Base-by-base conservation (phyloP, 2,329 filamentous ascomycete species). In the Xylaria digitata region DNA sequence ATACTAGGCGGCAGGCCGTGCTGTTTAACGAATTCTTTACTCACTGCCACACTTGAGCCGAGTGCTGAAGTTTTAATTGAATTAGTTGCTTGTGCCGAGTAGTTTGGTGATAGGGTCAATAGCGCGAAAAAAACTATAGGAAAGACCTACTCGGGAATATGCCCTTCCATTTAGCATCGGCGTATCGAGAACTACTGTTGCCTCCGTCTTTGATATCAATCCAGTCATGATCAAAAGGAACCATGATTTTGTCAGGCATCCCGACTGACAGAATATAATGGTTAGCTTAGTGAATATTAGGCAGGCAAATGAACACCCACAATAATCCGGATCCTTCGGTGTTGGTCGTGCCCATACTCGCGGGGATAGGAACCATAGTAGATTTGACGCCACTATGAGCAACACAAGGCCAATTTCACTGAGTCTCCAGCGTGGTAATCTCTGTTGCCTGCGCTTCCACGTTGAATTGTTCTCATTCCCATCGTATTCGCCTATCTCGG, bases 141-240 rank as follows among this genome's bases (percentile, higher is more conserved):
- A 21, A 58, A 21, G 49, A 61, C 57, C 6, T 61, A 61, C 57
- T 52, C 21, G 57, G 57, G 37, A 61, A 52, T 19, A 52, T 17
- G 11, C 34, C 57, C 37, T 61, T 52, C 57, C 57, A 61, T 30
- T 61, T 61, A 17, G 52, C 57, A 9, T 61, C 46, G 9, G 57
- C 57, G 7, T 61, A 61, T 7, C 57, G 46, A 43, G 48, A 42
- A 45, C 57, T 49, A 15, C 32, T 8, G 34, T 15, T 52, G 9
- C 23, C 43, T 6, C 43, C 48, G 34, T 61, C 57, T 43, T 30
- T 26, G 11, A 61, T 43, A 17, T 32, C 23, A 21, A 45, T 7
- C 57, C 57, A 61, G 37, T 61, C 57, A 32, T 61, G 57, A 19
- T 61, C 34, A 52, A 61, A 61, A 8, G 57, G 19, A 11, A 61